Evolutionary conservation across 768 basidiomycete genomes (phyloP).

Genomic region (Rhodotorula diobovata): DNA sequence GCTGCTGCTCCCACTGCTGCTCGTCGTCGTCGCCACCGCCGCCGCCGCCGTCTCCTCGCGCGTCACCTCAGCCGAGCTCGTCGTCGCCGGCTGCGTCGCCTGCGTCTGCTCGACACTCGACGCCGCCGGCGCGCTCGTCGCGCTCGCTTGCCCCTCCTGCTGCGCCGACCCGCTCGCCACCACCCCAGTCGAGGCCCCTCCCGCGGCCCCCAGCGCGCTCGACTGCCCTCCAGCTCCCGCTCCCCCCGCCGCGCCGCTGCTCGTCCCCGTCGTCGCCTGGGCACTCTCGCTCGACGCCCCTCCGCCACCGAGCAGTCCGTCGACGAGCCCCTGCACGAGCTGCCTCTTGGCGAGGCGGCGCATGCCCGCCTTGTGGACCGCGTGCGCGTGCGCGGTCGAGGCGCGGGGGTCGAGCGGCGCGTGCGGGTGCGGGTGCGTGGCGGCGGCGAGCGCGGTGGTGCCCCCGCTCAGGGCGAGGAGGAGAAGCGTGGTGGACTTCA

Average conservation of each 20-base stretch:
- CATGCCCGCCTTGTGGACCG: background rate
- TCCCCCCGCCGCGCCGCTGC: background rate
- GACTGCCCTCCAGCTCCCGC: too few relatives aligned
- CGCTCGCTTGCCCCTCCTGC: too few relatives aligned
- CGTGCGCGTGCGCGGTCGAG: background rate
- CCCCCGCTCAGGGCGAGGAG: background rate
- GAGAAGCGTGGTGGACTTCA: background rate
- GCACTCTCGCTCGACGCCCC: background rate
- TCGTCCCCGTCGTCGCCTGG: background rate
- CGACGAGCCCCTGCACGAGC: background rate
- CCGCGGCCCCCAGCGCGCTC: background rate
- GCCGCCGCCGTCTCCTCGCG: too few relatives aligned
- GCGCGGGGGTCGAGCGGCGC: background rate
- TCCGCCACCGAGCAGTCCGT: background rate
- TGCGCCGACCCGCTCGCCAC: background rate
- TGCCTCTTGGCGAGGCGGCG: background rate
- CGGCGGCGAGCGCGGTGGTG: background rate
- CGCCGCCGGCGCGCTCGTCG: too few relatives aligned
- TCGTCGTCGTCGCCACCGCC: too few relatives aligned
- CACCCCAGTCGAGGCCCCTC: too few relatives aligned
- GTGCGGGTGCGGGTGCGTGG: background rate
- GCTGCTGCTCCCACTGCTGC: too few relatives aligned
- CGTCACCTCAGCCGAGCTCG: too few relatives aligned
- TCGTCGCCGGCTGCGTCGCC: too few relatives aligned
- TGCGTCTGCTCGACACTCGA: too few relatives aligned